These are phyloP conservation scores for Paecilomyces sp. DNA, from an alignment of 2,329 filamentous ascomycete genomes.

Conservation along the genomic window DNA sequence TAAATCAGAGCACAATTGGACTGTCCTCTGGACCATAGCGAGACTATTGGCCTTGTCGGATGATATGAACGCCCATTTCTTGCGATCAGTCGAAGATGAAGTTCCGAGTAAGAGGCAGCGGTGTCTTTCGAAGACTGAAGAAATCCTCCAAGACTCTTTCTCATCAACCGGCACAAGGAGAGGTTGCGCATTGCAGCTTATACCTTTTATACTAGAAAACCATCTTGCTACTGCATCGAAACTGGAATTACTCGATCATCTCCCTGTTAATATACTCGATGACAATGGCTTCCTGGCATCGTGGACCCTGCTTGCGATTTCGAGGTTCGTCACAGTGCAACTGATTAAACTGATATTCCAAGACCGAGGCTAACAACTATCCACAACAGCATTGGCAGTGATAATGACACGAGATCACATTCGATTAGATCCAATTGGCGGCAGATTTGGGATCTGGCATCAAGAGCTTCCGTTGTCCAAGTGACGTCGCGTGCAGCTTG, in stretches of 20 bases:
- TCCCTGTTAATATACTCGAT: constrained; percentile 57
- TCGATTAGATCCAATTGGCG: constrained; percentile 53
- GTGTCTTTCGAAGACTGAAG: constrained; percentile 26
- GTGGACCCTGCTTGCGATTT: constrained; percentile 79
- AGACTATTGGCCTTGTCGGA: constrained; percentile 32
- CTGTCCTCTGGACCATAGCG: constrained; percentile 32
- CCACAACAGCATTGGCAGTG: constrained; percentile 24
- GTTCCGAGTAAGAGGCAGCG: constrained; percentile 28
- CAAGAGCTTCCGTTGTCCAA: constrained; percentile 62
- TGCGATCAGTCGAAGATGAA: constrained; percentile 8
- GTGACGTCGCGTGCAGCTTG: constrained; percentile 70
- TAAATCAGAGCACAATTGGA: constrained; percentile 34
- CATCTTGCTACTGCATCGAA: constrained; percentile 47
- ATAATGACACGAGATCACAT: constrained; percentile 27
- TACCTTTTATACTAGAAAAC: constrained; percentile 46
- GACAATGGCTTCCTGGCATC: constrained; percentile 61
- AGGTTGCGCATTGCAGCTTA: constrained; percentile 47
- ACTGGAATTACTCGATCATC: constrained; percentile 48
- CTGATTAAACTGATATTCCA: neutral
- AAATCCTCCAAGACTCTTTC: constrained; percentile 28
- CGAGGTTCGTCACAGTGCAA: constrained; percentile 52
- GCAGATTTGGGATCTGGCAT: constrained; percentile 67
- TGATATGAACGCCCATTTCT: constrained; percentile 9
- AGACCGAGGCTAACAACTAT: neutral
- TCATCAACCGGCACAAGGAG: constrained; percentile 31